Conservation (phyloP, 2,329 filamentous ascomycete species). For the Sporothrix humicola region DNA sequence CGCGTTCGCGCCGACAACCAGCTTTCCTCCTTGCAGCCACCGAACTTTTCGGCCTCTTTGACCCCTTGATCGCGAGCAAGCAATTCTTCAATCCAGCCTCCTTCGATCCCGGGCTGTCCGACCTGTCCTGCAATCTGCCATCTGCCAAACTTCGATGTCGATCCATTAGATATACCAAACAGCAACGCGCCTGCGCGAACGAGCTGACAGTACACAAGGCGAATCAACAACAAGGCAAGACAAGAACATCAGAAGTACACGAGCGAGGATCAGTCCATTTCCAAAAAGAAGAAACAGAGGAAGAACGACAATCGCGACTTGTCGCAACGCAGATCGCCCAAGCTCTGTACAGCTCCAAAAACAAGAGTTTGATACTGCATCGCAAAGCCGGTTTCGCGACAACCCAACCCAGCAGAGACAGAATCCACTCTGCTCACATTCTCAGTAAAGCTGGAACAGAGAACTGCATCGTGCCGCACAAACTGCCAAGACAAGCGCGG, state of each 20-base stretch:
- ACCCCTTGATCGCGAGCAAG: neutral
- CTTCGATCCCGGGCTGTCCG: conserved; percentile 23
- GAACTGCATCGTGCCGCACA: neutral
- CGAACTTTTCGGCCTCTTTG: neutral
- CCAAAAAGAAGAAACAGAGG: neutral
- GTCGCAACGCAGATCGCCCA: conserved; percentile 2
- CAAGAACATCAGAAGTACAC: neutral
- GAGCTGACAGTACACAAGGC: neutral
- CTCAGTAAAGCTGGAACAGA: neutral
- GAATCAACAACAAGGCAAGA: neutral
- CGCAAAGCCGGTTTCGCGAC: conserved; percentile 10
- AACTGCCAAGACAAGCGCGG: neutral
- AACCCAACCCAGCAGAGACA: neutral
- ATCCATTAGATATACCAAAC: neutral
- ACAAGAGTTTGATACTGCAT: conserved; percentile 6
- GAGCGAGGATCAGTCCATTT: too few species aligned
- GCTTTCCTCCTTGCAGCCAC: conserved; percentile 8
- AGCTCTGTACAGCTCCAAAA: conserved; percentile 18
- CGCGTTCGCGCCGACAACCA: conserved; percentile 30
- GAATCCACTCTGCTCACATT: neutral
- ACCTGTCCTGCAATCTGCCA: neutral
- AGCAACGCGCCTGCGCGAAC: neutral
- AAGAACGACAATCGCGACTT: neutral
- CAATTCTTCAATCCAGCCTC: neutral
- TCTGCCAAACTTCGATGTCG: conserved; percentile 9